phyloP scores from a whole-genome alignment of 176 grass and related monocot species.

The Zea luxurians region DNA sequence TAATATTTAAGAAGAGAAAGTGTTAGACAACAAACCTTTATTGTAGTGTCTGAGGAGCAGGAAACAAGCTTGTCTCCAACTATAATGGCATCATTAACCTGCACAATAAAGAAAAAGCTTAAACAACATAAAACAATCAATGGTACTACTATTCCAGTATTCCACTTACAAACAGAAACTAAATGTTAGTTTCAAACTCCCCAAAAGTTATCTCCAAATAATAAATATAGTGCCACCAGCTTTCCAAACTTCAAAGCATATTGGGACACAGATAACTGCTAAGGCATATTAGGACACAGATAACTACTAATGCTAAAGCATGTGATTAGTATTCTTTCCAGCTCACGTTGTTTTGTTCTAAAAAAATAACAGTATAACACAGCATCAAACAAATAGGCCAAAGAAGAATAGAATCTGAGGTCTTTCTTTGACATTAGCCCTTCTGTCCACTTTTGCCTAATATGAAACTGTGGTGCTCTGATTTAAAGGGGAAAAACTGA shows the following conservation, averaged over 20 bases:
- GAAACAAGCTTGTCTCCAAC: slow-evolving; percentile 88
- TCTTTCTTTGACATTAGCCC: not conserved
- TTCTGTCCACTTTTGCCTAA: not conserved
- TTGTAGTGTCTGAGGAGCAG: slow-evolving; percentile 93
- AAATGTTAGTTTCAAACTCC: slow-evolving; percentile 12
- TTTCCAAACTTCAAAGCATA: not conserved
- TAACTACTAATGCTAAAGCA: not conserved
- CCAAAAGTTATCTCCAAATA: slow-evolving; percentile 5
- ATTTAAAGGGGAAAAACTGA: not conserved
- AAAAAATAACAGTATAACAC: slow-evolving; percentile 26
- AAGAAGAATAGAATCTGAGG: not conserved
- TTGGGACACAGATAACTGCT: too few relatives aligned
- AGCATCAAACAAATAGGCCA: slow-evolving; percentile 8
- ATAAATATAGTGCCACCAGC: not conserved
- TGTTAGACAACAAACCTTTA: slow-evolving; percentile 69
- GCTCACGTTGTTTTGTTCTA: slow-evolving; percentile 10
- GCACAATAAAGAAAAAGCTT: slow-evolving; percentile 34
- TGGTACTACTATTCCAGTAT: slow-evolving; percentile 23
- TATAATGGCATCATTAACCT: slow-evolving; percentile 96
- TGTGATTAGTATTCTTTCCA: not conserved
- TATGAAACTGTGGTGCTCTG: too few relatives aligned
- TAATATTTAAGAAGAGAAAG: slow-evolving; percentile 23
- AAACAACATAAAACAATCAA: slow-evolving; percentile 1
- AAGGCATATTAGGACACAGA: not conserved
- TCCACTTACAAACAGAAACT: slow-evolving; percentile 19